Evolutionary conservation across 139 green algal genomes (phyloP).

Genomic region (Nannochloris sp.): DNA sequence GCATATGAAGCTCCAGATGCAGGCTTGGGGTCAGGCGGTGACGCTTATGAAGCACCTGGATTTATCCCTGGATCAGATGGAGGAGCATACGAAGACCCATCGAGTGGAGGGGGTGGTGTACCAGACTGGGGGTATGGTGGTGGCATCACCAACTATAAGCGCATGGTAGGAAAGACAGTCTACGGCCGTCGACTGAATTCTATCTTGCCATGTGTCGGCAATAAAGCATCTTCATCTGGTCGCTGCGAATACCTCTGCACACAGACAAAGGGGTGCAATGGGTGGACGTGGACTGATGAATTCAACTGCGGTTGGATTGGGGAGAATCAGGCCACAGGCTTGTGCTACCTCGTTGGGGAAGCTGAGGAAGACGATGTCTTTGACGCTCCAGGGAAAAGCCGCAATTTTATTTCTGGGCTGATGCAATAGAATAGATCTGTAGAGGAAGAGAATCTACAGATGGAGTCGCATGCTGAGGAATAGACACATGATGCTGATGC

Average conservation of each 20-base stretch:
- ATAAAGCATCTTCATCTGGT: not conserved
- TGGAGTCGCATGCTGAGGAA: no score
- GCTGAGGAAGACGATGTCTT: not conserved
- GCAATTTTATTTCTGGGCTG: constrained; percentile 7
- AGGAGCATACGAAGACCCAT: no score
- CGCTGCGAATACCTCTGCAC: constrained; percentile 1
- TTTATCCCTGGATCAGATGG: not conserved
- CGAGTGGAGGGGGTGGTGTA: no score
- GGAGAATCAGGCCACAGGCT: not conserved
- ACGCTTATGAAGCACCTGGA: not conserved
- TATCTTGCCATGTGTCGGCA: constrained; percentile 3
- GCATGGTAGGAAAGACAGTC: constrained; percentile 1
- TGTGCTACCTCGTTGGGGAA: constrained; percentile 8
- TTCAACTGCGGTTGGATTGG: constrained; percentile 13
- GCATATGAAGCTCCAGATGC: not conserved
- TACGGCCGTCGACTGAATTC: constrained; percentile 10
- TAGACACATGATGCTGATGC: no score
- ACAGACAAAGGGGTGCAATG: constrained; percentile 5
- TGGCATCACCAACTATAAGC: not conserved
- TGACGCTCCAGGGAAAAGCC: constrained; percentile 2
- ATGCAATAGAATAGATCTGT: not conserved
- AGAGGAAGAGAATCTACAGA: no score
- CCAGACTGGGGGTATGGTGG: no score
- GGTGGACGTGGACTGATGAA: not conserved
- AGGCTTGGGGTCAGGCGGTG: not conserved